phyloP scores from a whole-genome alignment of 2,329 filamentous ascomycete species.

The Verticillium klebahnii region DNA sequence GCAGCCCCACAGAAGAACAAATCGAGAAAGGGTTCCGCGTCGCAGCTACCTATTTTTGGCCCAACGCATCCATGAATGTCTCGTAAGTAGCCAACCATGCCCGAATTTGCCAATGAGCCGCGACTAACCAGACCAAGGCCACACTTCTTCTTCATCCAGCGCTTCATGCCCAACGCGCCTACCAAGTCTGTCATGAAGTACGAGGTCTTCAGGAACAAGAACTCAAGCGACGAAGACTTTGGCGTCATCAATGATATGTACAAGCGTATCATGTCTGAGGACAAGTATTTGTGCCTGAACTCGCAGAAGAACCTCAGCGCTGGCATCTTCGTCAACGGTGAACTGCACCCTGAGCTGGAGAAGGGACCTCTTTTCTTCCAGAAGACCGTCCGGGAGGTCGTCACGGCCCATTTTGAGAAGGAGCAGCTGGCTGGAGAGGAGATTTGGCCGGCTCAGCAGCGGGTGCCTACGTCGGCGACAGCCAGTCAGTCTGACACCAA shows the following conservation, averaged over 20 bases:
- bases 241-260: conserved; percentile 53
- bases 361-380: conserved; percentile 54
- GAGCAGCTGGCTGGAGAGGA: conserved; percentile 39
- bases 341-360: conserved; percentile 57
- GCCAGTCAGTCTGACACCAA: conserved; percentile 20
- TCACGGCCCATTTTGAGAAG: conserved; percentile 40
- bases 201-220: conserved; percentile 59
- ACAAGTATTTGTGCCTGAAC: conserved; percentile 56
- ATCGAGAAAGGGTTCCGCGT: conserved; percentile 39
- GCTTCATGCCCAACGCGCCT: conserved; percentile 52
- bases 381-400: conserved; percentile 40
- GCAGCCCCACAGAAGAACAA: conserved; percentile 41
- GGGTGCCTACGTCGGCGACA: conserved; percentile 20
- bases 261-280: conserved; percentile 60
- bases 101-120: neutral
- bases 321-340: conserved; percentile 58
- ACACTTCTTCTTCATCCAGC: conserved; percentile 62
- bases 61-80: conserved; percentile 45
- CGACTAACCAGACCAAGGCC: conserved; percentile 28
- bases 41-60: conserved; percentile 43
- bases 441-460: conserved; percentile 47
- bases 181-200: conserved; percentile 52
- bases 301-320: conserved; percentile 58
- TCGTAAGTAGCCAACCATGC: conserved; percentile 32
- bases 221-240: conserved; percentile 55